Conservation (phyloP, 1,139 yeast genomes). For the Geotrichum klebahnii region DNA sequence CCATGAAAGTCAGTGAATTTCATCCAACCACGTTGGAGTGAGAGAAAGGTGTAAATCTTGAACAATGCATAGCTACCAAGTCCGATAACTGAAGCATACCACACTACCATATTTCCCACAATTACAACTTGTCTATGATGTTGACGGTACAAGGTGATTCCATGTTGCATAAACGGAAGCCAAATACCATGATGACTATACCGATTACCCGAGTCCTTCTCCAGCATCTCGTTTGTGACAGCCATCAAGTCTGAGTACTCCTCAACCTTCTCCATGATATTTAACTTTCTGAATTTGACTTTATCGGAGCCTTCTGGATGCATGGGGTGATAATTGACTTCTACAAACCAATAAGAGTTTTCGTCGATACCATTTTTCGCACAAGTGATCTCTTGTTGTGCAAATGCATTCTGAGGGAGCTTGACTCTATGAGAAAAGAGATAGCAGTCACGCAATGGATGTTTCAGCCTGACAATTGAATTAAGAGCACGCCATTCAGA, state of each 20-base stretch:
- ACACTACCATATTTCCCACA: slow-evolving; percentile 56
- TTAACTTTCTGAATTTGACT: slow-evolving; percentile 30
- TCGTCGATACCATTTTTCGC: slow-evolving; percentile 54
- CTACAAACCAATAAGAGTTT: slow-evolving; percentile 63
- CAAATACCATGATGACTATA: slow-evolving; percentile 22
- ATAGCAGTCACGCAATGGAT: slow-evolving; percentile 57
- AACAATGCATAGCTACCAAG: slow-evolving; percentile 24
- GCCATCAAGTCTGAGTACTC: slow-evolving; percentile 29
- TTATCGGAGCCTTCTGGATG: slow-evolving; percentile 34
- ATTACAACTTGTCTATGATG: slow-evolving; percentile 48
- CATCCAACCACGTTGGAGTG: slow-evolving; percentile 27
- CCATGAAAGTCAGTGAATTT: slow-evolving; percentile 18
- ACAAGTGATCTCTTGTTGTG: slow-evolving; percentile 75
- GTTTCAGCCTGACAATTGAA: slow-evolving; percentile 56
- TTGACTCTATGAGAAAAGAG: slow-evolving; percentile 58
- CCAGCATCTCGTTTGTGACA: slow-evolving; percentile 13
- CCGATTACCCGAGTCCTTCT: slow-evolving; percentile 25
- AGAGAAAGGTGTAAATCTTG: slow-evolving; percentile 26
- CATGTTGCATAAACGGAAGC: slow-evolving; percentile 51
- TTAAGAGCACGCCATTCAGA: slow-evolving; percentile 50
- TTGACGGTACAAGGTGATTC: slow-evolving; percentile 51
- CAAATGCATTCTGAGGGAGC: slow-evolving; percentile 66
- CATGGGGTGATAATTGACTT: slow-evolving; percentile 54
- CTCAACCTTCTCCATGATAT: slow-evolving; percentile 37
- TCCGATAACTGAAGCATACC: slow-evolving; percentile 39